Conservation (phyloP, 2,329 filamentous ascomycete species). For the Fusarium lateritium region DNA sequence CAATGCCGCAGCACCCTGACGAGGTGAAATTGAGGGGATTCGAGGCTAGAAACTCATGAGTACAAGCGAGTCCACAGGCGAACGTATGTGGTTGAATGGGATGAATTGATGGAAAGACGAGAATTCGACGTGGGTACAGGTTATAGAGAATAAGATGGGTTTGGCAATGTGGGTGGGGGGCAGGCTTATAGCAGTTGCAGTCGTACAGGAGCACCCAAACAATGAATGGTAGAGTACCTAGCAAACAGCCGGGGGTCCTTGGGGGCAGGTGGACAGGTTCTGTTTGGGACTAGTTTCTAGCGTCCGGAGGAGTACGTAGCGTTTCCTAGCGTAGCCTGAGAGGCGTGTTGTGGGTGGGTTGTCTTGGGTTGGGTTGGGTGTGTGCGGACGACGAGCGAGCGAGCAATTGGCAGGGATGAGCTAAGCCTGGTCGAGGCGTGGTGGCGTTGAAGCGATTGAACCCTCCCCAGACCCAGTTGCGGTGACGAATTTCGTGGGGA, state of each 20-base stretch:
- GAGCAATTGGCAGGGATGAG: constrained; percentile 38
- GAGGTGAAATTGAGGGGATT: constrained; percentile 29
- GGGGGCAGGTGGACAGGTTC: constrained; percentile 46
- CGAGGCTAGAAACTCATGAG: constrained; percentile 46
- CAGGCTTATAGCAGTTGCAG: constrained; percentile 48
- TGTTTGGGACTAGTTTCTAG: constrained; percentile 48
- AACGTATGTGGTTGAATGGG: constrained; percentile 11
- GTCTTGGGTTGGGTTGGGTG: constrained; percentile 23
- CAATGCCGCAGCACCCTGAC: constrained; percentile 45
- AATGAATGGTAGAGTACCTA: constrained; percentile 11
- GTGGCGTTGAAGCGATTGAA: constrained; percentile 46
- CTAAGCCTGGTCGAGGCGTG: constrained; percentile 47
- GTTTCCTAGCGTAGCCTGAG: constrained; percentile 17
- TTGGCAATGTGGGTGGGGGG: constrained; percentile 49
- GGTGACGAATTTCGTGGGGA: constrained; percentile 52
- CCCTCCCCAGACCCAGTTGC: constrained; percentile 44
- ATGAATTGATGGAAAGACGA: constrained; percentile 33
- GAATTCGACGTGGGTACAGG: constrained; percentile 45
- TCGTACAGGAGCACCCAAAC: constrained; percentile 19
- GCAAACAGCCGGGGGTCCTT: constrained; percentile 38
- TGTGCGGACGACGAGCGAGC: constrained; percentile 25
- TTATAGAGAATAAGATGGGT: constrained; percentile 43
- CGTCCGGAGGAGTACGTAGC: constrained; percentile 41
- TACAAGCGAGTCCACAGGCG: constrained; percentile 24
- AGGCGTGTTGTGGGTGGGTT: constrained; percentile 30